Percentiles rank a stretch among this genome's conserved stretches.
Conservation (phyloP, 1,284 basidiomycete species). For the Veloboletus limbatus region DNA sequence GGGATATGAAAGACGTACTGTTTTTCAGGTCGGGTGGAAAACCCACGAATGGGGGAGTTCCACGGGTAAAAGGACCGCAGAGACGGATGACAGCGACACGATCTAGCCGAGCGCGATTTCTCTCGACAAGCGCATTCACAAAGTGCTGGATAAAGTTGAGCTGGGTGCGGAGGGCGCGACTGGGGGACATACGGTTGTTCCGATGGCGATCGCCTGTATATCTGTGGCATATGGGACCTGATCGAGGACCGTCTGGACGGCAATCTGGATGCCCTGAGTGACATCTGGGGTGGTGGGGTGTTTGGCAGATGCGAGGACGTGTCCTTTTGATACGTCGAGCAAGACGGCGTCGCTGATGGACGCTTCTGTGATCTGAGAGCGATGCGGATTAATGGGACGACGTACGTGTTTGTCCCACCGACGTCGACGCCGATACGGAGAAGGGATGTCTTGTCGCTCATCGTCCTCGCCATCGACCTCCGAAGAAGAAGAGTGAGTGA, state of each 20-base stretch:
- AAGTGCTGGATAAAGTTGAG: conserved; percentile 35
- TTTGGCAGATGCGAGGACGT: conserved; percentile 36
- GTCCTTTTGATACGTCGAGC: conserved; percentile 21
- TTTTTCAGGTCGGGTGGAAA: conserved; percentile 35
- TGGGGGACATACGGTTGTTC: conserved; percentile 34
- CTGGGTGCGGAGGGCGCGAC: neutral
- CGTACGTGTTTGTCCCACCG: conserved; percentile 39
- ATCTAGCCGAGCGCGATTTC: conserved; percentile 43
- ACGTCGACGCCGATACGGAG: conserved; percentile 37
- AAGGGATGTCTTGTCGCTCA: neutral
- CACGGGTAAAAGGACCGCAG: conserved; percentile 45
- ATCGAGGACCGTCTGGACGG: conserved; percentile 31
- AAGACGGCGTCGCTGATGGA: conserved; percentile 35
- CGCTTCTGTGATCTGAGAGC: neutral
- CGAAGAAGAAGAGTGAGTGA: too few relatives aligned
- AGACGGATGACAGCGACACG: conserved; percentile 55
- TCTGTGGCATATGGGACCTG: conserved; percentile 19
- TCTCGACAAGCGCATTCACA: conserved; percentile 54
- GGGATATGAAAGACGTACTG: conserved; percentile 18
- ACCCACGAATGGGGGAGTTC: conserved; percentile 38
- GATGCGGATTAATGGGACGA: neutral
- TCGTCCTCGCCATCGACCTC: too few relatives aligned
- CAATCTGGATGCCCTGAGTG: conserved; percentile 36
- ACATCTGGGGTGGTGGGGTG: conserved; percentile 37
- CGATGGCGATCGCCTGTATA: conserved; percentile 36